Evolutionary conservation across 73 alveolate species (phyloP).

Genomic region (Paramecium biaurelia): DNA sequence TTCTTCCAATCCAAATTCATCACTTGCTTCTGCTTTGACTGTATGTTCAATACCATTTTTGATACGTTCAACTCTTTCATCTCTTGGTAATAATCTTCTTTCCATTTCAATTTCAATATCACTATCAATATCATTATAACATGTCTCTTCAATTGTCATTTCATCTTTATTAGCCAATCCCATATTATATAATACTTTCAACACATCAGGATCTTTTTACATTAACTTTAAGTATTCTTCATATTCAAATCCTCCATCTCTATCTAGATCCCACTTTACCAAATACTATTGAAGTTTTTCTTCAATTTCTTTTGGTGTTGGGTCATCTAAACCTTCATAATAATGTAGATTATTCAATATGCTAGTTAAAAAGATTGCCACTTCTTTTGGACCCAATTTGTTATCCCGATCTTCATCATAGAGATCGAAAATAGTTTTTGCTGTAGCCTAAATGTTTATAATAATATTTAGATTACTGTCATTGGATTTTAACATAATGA

Average conservation of each 20-base stretch:
- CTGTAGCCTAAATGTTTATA: constrained; percentile 41
- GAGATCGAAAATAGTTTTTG: neutral
- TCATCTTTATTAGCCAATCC: constrained; percentile 62
- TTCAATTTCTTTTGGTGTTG: constrained; percentile 19
- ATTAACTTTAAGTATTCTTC: constrained; percentile 47
- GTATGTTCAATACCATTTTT: constrained; percentile 63
- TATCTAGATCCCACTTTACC: constrained; percentile 62
- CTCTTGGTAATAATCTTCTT: constrained; percentile 58
- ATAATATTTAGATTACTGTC: neutral
- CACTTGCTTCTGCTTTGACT: constrained; percentile 26
- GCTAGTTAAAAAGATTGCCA: constrained; percentile 15
- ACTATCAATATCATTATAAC: constrained; percentile 56
- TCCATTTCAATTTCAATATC: constrained; percentile 64
- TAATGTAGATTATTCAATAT: neutral
- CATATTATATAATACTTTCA: neutral
- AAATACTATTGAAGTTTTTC: constrained; percentile 2
- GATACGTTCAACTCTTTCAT: constrained; percentile 64
- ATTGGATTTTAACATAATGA: constrained; percentile 54
- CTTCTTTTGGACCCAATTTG: constrained; percentile 25
- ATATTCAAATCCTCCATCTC: constrained; percentile 30
- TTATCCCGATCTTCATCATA: constrained; percentile 35
- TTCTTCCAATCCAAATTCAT: constrained; percentile 40
- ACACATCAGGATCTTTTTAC: constrained; percentile 57
- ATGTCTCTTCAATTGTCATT: constrained; percentile 52
- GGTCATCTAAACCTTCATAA: constrained; percentile 17